Conservation (phyloP, 345 rosid genomes). For the Citrus medica region DNA sequence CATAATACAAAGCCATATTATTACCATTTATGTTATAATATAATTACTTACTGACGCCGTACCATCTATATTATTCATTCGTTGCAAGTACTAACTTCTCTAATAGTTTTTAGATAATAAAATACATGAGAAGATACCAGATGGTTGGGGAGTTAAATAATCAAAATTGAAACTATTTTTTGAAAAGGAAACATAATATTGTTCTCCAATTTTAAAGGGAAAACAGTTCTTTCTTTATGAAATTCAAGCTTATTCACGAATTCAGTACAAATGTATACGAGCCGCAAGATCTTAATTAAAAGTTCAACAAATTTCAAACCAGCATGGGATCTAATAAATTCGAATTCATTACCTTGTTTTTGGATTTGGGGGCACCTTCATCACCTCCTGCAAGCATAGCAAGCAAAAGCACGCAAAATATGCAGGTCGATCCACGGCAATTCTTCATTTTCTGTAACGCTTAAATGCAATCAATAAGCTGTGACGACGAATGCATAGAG, state of each 20-base stretch:
- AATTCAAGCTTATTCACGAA: neutral
- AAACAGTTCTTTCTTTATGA: neutral
- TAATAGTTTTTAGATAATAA: too few species aligned
- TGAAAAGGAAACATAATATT: neutral
- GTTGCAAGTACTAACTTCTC: too few species aligned
- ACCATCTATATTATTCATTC: too few species aligned
- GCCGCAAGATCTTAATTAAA: neutral
- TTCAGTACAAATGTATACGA: neutral
- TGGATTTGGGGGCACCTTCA: neutral
- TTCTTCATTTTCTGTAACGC: neutral
- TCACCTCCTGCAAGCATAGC: slow-evolving; percentile 23
- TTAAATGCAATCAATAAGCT: neutral
- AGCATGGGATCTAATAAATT: neutral
- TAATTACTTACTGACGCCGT: too few species aligned
- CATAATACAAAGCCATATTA: neutral
- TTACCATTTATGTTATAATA: too few species aligned
- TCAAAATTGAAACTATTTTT: neutral
- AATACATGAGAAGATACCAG: too few species aligned
- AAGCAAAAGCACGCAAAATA: slow-evolving; percentile 25
- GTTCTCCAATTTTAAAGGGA: neutral
- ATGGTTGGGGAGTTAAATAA: neutral
- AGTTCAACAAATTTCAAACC: neutral
- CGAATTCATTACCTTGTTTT: slow-evolving; percentile 20
- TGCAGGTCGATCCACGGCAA: slow-evolving; percentile 11
- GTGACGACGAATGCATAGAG: neutral